Evolutionary conservation across 1,139 yeast genomes (phyloP).

Genomic region (Yueomyces sp.): DNA sequence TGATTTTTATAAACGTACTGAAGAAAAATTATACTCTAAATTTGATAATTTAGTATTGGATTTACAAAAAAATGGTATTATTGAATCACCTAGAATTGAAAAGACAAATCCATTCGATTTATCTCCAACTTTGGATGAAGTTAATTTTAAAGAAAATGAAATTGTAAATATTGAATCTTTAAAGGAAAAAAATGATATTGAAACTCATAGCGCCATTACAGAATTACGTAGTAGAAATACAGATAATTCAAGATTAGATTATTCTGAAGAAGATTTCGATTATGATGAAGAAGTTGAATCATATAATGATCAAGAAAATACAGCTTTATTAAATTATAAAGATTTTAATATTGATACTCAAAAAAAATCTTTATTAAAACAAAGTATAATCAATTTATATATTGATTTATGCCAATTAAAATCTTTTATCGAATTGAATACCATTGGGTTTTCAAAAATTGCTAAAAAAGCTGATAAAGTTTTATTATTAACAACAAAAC

Average conservation of each 20-base stretch:
- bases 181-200: too few relatives aligned
- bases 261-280: conserved; percentile 7
- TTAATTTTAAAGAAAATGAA: background rate
- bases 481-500: conserved; percentile 35
- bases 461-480: conserved; percentile 61
- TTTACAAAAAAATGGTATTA: conserved; percentile 20
- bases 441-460: conserved; percentile 57
- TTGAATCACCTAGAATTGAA: background rate
- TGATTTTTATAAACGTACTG: conserved; percentile 43
- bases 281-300: conserved; percentile 19
- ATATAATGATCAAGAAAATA: conserved; percentile 23
- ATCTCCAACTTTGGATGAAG: too few relatives aligned
- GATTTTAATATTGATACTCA: conserved; percentile 26
- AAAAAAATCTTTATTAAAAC: conserved; percentile 39
- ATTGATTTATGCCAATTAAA: conserved; percentile 54
- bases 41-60: conserved; percentile 43
- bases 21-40: conserved; percentile 33
- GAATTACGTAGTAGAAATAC: background rate
- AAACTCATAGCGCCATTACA: background rate
- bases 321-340: conserved; percentile 24
- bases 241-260: background rate
- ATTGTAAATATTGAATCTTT: background rate
- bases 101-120: background rate
- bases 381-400: conserved; percentile 42
- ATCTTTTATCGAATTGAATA: conserved; percentile 53